A percentile compares a stretch with the other conserved stretches of the same genome.
Conservation (phyloP, 2,329 filamentous ascomycete genomes). For the Fusarium secorum region DNA sequence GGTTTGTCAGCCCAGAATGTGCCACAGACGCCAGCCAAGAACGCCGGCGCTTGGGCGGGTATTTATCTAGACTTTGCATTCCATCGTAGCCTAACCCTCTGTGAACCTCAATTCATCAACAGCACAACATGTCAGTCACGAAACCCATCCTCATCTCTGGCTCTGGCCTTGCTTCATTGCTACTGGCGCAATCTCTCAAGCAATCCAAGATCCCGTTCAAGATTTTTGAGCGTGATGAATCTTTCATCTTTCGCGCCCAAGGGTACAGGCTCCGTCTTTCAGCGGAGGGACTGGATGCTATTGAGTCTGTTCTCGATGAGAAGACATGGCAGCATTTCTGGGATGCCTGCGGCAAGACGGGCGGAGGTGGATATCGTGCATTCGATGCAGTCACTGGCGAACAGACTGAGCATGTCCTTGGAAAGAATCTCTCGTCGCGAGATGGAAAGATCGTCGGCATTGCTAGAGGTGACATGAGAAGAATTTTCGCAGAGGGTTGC, state of each 20-base stretch:
- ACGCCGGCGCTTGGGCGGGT: neutral
- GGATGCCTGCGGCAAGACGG: slow-evolving; percentile 66
- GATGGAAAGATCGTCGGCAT: slow-evolving; percentile 69
- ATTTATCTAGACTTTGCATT: neutral
- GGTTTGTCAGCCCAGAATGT: neutral
- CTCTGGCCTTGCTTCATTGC: slow-evolving; percentile 53
- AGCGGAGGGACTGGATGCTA: slow-evolving; percentile 63
- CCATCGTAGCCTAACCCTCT: neutral
- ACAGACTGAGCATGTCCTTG: slow-evolving; percentile 40
- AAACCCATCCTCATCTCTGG: slow-evolving; percentile 55
- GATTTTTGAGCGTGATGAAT: slow-evolving; percentile 64
- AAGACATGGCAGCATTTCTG: slow-evolving; percentile 63
- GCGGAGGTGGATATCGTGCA: slow-evolving; percentile 58
- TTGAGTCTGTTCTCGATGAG: slow-evolving; percentile 64
- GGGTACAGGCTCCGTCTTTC: slow-evolving; percentile 69
- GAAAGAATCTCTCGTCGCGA: slow-evolving; percentile 56
- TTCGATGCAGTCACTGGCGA: slow-evolving; percentile 64
- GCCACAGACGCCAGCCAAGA: neutral
- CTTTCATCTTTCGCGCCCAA: slow-evolving; percentile 63
- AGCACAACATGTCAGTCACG: slow-evolving; percentile 20
- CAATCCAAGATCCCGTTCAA: slow-evolving; percentile 56
- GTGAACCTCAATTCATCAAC: neutral
- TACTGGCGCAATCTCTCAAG: slow-evolving; percentile 54
- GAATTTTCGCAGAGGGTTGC: slow-evolving; percentile 63
- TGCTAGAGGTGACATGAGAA: slow-evolving; percentile 68